Conservation (phyloP, 169 alveolate species). For the Babesia caballi region DNA sequence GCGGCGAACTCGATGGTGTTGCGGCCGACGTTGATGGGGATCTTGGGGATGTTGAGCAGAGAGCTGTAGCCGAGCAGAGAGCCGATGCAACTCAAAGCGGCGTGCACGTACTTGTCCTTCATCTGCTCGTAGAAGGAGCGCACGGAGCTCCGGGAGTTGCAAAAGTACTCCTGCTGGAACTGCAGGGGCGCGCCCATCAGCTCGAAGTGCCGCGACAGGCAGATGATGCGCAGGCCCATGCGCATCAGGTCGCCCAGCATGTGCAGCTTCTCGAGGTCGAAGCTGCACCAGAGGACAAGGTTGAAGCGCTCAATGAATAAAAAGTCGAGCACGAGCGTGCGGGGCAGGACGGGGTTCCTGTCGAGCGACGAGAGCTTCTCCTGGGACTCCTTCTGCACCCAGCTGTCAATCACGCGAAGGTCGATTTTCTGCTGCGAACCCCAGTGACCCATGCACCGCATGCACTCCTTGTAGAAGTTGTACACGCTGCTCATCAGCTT, state of each 20-base stretch:
- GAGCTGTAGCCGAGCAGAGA: conserved; percentile 85
- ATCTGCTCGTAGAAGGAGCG: conserved; percentile 75
- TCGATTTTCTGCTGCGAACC: conserved; percentile 23
- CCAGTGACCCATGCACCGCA: conserved; percentile 35
- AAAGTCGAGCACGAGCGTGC: conserved; percentile 72
- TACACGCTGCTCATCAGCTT: conserved; percentile 32
- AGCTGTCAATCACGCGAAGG: conserved; percentile 34
- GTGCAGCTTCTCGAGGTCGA: conserved; percentile 79
- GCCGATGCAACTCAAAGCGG: conserved; percentile 76
- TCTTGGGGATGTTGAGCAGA: conserved; percentile 84
- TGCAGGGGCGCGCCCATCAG: conserved; percentile 83
- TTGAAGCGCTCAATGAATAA: conserved; percentile 75
- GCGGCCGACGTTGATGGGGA: conserved; percentile 84
- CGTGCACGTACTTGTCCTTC: conserved; percentile 79
- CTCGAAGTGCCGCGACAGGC: conserved; percentile 72
- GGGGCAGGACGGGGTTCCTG: conserved; percentile 65
- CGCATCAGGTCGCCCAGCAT: conserved; percentile 81
- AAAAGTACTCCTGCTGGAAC: conserved; percentile 77
- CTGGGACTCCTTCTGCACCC: conserved; percentile 52
- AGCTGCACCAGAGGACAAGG: conserved; percentile 79
- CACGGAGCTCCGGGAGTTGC: conserved; percentile 74
- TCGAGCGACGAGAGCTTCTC: conserved; percentile 29
- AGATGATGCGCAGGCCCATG: conserved; percentile 77
- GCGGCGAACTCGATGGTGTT: conserved; percentile 85
- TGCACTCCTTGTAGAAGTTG: conserved; percentile 62